phyloP scores from a whole-genome alignment of 1,284 basidiomycete species.

The Ganoderma sinense region DNA sequence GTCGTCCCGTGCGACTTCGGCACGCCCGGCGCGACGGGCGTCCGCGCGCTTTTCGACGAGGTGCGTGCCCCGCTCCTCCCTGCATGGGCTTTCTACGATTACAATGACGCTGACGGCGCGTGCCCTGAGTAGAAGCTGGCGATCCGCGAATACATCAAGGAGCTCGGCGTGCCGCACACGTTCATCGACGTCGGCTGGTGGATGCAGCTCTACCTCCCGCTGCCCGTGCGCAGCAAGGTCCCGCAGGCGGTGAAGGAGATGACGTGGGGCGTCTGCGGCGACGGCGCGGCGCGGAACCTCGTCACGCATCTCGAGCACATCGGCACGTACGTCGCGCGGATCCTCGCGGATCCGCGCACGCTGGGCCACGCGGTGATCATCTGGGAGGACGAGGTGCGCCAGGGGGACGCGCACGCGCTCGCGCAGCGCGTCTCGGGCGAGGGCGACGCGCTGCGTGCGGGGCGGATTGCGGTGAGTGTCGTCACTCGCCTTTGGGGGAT shows the following conservation, averaged over 20 bases:
- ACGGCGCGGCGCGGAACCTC: constrained; percentile 24
- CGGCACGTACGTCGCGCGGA: constrained; percentile 33
- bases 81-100: too few species aligned
- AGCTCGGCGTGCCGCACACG: constrained; percentile 31
- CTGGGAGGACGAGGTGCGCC: constrained; percentile 37
- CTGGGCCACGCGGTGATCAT: constrained; percentile 36
- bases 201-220: constrained; percentile 35
- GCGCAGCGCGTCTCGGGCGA: constrained; percentile 28
- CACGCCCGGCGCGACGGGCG: constrained; percentile 25
- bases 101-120: not conserved
- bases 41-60: constrained; percentile 24
- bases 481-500: too few species aligned
- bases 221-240: constrained; percentile 1
- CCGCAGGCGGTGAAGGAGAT: constrained; percentile 1
- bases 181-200: constrained; percentile 39
- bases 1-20: constrained; percentile 31
- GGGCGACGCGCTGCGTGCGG: constrained; percentile 18
- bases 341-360: constrained; percentile 37
- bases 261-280: constrained; percentile 15
- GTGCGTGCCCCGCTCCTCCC: constrained; percentile 24
- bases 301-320: constrained; percentile 29
- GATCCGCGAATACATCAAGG: constrained; percentile 27
- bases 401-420: constrained; percentile 24
- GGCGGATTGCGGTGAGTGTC: constrained; percentile 17
- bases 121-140: constrained; percentile 30